Percentiles rank a stretch among this genome's conserved stretches.
These are phyloP conservation scores for Fomitiporia mediterranea DNA, from an alignment of 1,284 basidiomycete species.

Conservation along the genomic window DNA sequence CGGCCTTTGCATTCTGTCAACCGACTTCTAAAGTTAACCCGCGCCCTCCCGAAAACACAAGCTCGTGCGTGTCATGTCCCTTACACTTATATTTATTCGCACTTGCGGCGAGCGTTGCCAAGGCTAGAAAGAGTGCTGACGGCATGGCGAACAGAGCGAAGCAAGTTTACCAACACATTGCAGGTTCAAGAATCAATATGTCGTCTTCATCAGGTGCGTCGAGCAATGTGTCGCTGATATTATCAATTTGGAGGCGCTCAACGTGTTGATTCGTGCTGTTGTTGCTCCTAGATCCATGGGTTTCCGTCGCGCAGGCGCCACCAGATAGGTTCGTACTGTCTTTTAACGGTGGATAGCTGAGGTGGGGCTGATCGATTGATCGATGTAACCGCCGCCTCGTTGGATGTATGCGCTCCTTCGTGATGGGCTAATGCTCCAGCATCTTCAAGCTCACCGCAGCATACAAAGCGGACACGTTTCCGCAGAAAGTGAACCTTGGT, in stretches of 20 bases:
- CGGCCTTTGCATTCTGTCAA: neutral
- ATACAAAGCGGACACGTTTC: constrained; percentile 78
- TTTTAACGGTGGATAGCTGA: neutral
- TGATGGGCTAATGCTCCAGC: constrained; percentile 35
- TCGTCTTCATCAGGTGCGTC: constrained; percentile 46
- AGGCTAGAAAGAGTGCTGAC: neutral
- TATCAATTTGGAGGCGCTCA: no score
- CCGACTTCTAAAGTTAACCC: neutral
- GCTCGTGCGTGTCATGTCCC: neutral
- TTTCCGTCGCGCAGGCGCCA: constrained; percentile 71
- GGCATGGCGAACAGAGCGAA: constrained; percentile 51
- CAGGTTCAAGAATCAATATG: constrained; percentile 31
- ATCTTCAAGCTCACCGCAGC: constrained; percentile 91
- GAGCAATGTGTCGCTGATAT: neutral
- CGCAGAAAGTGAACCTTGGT: constrained; percentile 89
- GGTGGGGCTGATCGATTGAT: neutral
- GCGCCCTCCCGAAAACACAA: neutral
- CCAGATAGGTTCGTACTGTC: constrained; percentile 60
- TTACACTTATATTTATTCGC: neutral
- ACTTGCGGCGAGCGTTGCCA: neutral
- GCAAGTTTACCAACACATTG: constrained; percentile 44
- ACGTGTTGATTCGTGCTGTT: neutral
- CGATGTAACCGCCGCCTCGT: neutral
- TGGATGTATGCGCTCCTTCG: neutral
- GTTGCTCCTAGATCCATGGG: constrained; percentile 57